Evolutionary conservation across 2,329 filamentous ascomycete genomes (phyloP).

Genomic region (Endocalyx cinctus): DNA sequence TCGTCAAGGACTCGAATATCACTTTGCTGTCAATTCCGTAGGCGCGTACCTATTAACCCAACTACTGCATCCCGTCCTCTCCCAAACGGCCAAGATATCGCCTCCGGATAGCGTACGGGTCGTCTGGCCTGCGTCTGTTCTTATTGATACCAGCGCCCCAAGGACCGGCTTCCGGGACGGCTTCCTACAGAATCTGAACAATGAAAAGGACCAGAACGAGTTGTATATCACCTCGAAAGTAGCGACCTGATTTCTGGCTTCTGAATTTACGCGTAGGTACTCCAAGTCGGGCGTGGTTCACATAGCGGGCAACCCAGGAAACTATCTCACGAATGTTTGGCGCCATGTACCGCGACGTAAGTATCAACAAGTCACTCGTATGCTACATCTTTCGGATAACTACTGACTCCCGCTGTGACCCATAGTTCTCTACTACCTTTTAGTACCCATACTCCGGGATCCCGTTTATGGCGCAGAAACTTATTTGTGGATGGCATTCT

Average conservation of each 20-base stretch:
- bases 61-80: conserved; percentile 14
- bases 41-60: conserved; percentile 13
- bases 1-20: conserved; percentile 17
- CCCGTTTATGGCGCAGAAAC: conserved; percentile 15
- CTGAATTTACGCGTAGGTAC: conserved; percentile 15
- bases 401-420: too few species aligned
- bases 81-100: conserved; percentile 9
- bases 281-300: conserved; percentile 6
- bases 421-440: conserved; percentile 4
- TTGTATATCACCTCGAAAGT: conserved; percentile 16
- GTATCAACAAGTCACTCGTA: too few species aligned
- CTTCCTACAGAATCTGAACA: conserved; percentile 8
- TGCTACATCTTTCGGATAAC: too few species aligned
- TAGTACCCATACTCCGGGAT: conserved; percentile 7
- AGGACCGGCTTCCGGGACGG: conserved; percentile 11
- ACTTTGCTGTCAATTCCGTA: conserved; percentile 15
- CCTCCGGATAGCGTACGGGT: conserved; percentile 14
- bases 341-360: conserved; percentile 7
- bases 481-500: conserved; percentile 20
- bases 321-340: conserved; percentile 15
- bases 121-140: conserved; percentile 14
- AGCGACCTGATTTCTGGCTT: conserved; percentile 17
- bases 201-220: conserved; percentile 7
- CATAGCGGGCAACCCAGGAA: conserved; percentile 14
- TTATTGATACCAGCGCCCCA: conserved; percentile 16